These are phyloP conservation scores for Cyclospora cayetanensis DNA, from an alignment of 169 alveolate species.

Conservation along the genomic window DNA sequence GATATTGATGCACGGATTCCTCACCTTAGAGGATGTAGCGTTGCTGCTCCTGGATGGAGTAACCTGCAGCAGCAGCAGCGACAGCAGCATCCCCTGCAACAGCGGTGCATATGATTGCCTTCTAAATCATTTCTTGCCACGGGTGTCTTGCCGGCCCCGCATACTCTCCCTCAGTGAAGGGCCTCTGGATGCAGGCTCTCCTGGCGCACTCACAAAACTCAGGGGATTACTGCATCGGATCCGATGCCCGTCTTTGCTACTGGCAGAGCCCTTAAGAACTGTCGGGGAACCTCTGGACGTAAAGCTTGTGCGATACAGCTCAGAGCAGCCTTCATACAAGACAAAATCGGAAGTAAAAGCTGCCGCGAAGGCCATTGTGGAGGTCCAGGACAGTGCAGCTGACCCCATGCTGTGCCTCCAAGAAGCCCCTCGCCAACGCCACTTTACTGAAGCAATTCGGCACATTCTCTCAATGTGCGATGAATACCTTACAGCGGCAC, in stretches of 20 bases:
- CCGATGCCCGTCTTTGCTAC: not conserved
- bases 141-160: not conserved
- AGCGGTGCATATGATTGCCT: not conserved
- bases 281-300: slow-evolving; percentile 4
- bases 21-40: not conserved
- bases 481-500: not conserved
- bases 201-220: not conserved
- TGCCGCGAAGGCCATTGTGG: not conserved
- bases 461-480: not conserved
- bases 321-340: not conserved
- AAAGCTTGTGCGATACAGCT: not conserved
- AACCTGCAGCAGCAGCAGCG: slow-evolving; percentile 18
- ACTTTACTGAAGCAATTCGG: not conserved
- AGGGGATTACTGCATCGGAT: not conserved
- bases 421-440: not conserved
- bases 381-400: not conserved
- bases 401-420: not conserved
- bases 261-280: slow-evolving; percentile 7
- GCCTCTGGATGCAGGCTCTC: not conserved
- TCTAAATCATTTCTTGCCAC: not conserved
- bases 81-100: slow-evolving; percentile 15
- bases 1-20: not conserved
- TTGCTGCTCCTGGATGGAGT: slow-evolving; percentile 41
- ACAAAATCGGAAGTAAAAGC: not conserved
- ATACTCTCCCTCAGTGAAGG: not conserved